phyloP scores from a whole-genome alignment of 805 yeast genomes.

The Ogataea salicorniae region DNA sequence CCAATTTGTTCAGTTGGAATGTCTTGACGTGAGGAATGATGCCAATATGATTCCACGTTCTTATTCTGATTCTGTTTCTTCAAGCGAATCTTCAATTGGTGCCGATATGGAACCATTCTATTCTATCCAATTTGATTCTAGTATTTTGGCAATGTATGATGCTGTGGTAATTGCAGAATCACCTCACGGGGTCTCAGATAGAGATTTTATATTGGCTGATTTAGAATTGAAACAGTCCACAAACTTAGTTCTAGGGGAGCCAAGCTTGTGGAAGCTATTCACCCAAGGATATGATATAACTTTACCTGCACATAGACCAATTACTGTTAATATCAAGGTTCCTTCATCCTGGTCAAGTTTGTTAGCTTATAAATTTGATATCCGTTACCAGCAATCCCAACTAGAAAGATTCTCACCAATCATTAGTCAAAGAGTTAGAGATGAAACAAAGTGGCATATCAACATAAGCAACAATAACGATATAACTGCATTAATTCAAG shows the following conservation, averaged over 20 bases:
- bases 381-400: constrained; percentile 24
- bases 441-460: constrained; percentile 79
- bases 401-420: constrained; percentile 50
- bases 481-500: constrained; percentile 46
- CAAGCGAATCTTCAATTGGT: constrained; percentile 54
- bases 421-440: constrained; percentile 58
- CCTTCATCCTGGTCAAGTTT: constrained; percentile 59
- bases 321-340: constrained; percentile 43
- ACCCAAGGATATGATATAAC: constrained; percentile 35
- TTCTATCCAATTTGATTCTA: constrained; percentile 38
- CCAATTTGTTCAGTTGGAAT: constrained; percentile 36
- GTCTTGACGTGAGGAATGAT: constrained; percentile 40
- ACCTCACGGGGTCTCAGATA: constrained; percentile 9
- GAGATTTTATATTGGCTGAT: constrained; percentile 37
- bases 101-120: constrained; percentile 45
- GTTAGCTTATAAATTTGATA: constrained; percentile 42
- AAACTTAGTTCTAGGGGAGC: constrained; percentile 25
- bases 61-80: constrained; percentile 24
- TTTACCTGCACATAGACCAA: constrained; percentile 39
- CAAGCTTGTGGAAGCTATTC: constrained; percentile 34
- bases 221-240: constrained; percentile 24
- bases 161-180: constrained; percentile 44
- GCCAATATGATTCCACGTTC: constrained; percentile 49
- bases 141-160: constrained; percentile 40
- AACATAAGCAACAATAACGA: constrained; percentile 38